A percentile compares a stretch with the other conserved stretches of the same genome.
These are phyloP conservation scores for Cladorrhinum samala DNA, from an alignment of 495 filamentous ascomycete species.

Conservation along the genomic window DNA sequence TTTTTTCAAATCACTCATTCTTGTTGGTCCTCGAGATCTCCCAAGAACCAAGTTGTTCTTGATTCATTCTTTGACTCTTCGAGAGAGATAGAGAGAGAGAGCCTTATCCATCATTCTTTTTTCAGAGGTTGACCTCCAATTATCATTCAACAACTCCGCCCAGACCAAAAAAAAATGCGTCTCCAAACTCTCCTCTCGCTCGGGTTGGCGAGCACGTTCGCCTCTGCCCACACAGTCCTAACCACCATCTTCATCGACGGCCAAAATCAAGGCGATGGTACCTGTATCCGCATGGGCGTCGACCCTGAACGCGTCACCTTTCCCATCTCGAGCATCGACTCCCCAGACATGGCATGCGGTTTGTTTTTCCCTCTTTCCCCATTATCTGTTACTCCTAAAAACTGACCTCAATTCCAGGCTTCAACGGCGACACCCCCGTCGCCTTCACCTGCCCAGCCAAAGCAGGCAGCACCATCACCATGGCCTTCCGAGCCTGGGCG, in stretches of 20 bases:
- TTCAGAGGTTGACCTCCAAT: not conserved
- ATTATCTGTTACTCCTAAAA: not conserved
- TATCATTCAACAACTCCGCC: slow-evolving; percentile 7
- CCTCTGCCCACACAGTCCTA: slow-evolving; percentile 57
- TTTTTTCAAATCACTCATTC: not conserved
- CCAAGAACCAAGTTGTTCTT: not conserved
- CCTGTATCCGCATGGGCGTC: slow-evolving; percentile 61
- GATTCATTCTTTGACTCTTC: not conserved
- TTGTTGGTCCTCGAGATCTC: not conserved
- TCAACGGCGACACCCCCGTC: slow-evolving; percentile 50
- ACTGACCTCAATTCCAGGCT: slow-evolving; percentile 36
- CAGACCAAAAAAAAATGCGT: slow-evolving; percentile 19
- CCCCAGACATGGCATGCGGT: slow-evolving; percentile 67
- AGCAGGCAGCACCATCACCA: slow-evolving; percentile 50
- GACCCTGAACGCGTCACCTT: slow-evolving; percentile 40
- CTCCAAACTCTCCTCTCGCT: slow-evolving; percentile 16
- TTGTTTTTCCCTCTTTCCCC: slow-evolving; percentile 13
- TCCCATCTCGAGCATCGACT: slow-evolving; percentile 46
- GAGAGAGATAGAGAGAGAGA: not conserved
- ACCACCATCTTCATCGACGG: slow-evolving; percentile 61
- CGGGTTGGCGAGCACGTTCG: slow-evolving; percentile 26
- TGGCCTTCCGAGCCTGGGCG: slow-evolving; percentile 57
- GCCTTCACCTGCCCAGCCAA: slow-evolving; percentile 51
- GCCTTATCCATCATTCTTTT: not conserved
- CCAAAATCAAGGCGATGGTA: slow-evolving; percentile 59